A percentile compares a stretch with the other conserved stretches of the same genome.
Evolutionary conservation across 2,329 filamentous ascomycete species (phyloP).

Genomic region (Arthrobotrys sphaeroides): DNA sequence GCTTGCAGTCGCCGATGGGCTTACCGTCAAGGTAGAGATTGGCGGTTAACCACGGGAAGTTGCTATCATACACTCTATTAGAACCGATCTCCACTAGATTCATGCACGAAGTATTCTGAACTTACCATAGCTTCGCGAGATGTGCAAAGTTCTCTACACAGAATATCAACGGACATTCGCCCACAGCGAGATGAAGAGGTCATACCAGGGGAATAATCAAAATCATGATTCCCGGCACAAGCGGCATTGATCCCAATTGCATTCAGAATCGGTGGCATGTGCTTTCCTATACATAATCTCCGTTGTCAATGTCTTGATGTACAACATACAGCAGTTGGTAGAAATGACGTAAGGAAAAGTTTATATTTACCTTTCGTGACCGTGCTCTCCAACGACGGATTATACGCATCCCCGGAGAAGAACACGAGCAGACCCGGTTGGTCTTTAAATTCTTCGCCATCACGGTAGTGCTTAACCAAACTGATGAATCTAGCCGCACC

Average conservation of each 20-base stretch:
- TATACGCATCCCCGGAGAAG: slow-evolving; percentile 93
- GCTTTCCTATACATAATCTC: slow-evolving; percentile 65
- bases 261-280: slow-evolving; percentile 90
- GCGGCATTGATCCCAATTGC: slow-evolving; percentile 78
- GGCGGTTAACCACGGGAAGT: slow-evolving; percentile 87
- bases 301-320: slow-evolving; percentile 57
- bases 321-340: neutral
- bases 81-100: neutral
- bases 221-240: slow-evolving; percentile 77
- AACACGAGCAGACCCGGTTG: slow-evolving; percentile 77
- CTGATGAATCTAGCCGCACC: slow-evolving; percentile 83
- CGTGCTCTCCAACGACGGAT: slow-evolving; percentile 86
- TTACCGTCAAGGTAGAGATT: slow-evolving; percentile 79
- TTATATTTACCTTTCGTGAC: slow-evolving; percentile 77
- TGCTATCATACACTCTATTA: slow-evolving; percentile 67
- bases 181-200: slow-evolving; percentile 59
- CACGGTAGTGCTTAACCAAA: slow-evolving; percentile 77
- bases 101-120: neutral
- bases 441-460: slow-evolving; percentile 67
- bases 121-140: slow-evolving; percentile 67
- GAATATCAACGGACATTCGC: neutral
- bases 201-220: slow-evolving; percentile 88
- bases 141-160: slow-evolving; percentile 41
- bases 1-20: slow-evolving; percentile 76
- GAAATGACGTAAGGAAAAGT: neutral